phyloP scores from a whole-genome alignment of 1,139 yeast species.

The Nakaseomyces nivariensis region DNA sequence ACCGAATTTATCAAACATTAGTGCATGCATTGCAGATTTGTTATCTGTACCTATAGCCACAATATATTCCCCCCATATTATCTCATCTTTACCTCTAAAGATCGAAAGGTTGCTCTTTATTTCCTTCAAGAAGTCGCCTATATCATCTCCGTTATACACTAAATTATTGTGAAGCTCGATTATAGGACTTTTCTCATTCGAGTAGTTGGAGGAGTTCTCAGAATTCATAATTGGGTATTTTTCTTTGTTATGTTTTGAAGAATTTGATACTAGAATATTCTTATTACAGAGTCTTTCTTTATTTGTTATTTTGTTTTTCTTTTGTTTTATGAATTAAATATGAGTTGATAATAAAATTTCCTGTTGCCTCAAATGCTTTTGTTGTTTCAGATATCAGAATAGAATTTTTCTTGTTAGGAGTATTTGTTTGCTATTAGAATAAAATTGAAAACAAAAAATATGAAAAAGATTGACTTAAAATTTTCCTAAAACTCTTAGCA shows the following conservation, averaged over 20 bases:
- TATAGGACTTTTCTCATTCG: not conserved
- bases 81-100: slow-evolving; percentile 41
- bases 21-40: slow-evolving; percentile 39
- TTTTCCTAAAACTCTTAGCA: no score
- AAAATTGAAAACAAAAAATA: no score
- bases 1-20: slow-evolving; percentile 64
- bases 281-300: not conserved
- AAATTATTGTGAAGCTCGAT: not conserved
- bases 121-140: slow-evolving; percentile 14
- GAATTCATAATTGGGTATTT: not conserved
- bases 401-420: no score
- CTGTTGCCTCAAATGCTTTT: no score
- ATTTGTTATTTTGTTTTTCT: not conserved
- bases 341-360: no score
- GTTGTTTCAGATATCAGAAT: no score
- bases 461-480: no score
- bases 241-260: not conserved
- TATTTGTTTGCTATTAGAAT: no score
- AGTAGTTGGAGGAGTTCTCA: slow-evolving; percentile 1
- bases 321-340: not conserved
- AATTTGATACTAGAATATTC: not conserved
- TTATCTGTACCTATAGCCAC: slow-evolving; percentile 40
- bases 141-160: not conserved
- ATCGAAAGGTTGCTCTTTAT: slow-evolving; percentile 16
- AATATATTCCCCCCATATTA: slow-evolving; percentile 44